Percentiles rank a stretch among this genome's conserved stretches.
Conservation (phyloP, 495 filamentous ascomycete species). For the Immersiella caudata region DNA sequence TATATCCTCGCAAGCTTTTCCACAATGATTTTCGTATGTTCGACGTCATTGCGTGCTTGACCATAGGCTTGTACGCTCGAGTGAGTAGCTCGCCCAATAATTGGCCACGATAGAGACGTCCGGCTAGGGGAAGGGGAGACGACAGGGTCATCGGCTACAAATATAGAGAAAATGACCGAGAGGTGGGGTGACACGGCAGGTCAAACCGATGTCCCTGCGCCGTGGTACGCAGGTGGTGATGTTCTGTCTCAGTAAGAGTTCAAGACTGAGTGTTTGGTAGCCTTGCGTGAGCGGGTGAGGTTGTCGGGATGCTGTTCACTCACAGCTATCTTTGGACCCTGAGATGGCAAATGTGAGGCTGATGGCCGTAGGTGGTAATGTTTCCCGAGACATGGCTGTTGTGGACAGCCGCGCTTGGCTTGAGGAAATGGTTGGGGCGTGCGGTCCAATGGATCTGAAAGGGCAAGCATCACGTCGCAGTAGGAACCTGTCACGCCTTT, state of each 20-base stretch:
- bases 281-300: neutral
- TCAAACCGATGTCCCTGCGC: neutral
- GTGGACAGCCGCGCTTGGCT: neutral
- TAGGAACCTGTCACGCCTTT: constrained; percentile 9
- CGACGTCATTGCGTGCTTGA: neutral
- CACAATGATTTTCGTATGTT: neutral
- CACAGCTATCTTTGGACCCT: neutral
- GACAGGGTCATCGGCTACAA: neutral
- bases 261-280: neutral
- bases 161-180: neutral
- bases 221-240: neutral
- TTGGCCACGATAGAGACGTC: neutral
- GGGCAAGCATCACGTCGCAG: neutral
- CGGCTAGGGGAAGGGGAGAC: neutral
- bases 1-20: neutral
- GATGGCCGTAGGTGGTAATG: neutral
- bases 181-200: neutral
- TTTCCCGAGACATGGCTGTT: neutral
- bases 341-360: neutral
- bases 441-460: neutral
- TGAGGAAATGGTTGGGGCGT: neutral
- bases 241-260: neutral
- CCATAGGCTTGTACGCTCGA: neutral
- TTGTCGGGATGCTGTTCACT: neutral
- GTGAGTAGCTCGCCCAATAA: neutral